Evolutionary conservation across 805 yeast species (phyloP).

Genomic region (Suhomyces pyralidae): DNA sequence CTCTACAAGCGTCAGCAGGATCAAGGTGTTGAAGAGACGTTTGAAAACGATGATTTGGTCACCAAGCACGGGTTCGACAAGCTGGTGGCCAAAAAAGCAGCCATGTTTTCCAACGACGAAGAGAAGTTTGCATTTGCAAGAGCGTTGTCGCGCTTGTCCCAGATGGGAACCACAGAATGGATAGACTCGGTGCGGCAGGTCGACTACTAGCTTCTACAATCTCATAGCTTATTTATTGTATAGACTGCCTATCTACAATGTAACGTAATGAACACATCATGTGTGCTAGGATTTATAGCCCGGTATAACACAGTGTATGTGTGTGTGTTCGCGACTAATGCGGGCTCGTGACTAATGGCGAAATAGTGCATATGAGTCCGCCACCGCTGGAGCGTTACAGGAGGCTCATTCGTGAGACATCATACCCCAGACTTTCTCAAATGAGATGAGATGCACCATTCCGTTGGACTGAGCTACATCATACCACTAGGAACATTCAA

Average conservation of each 20-base stretch:
- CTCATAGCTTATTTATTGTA: background rate
- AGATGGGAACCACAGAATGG: conserved; percentile 95
- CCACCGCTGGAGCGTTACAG: background rate
- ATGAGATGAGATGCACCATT: background rate
- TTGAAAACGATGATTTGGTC: conserved; percentile 59
- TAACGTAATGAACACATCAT: background rate
- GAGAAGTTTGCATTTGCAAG: conserved; percentile 96
- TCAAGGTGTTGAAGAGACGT: conserved; percentile 35
- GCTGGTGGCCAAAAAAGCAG: conserved; percentile 64
- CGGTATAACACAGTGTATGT: background rate
- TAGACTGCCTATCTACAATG: background rate
- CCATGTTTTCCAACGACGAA: conserved; percentile 87
- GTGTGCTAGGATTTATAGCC: background rate
- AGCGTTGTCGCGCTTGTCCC: conserved; percentile 85
- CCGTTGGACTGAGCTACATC: background rate
- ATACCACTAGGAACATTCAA: background rate
- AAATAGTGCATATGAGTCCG: background rate
- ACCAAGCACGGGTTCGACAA: conserved; percentile 75
- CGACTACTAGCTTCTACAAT: background rate
- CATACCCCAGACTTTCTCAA: background rate
- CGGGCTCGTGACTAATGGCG: background rate
- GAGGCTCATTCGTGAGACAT: background rate
- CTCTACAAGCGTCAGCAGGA: conserved; percentile 41
- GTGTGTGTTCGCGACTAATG: background rate
- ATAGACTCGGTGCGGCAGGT: conserved; percentile 43